Base-by-base conservation (phyloP, 140 eudicot genomes). In the Erigeron philadelphicus region DNA sequence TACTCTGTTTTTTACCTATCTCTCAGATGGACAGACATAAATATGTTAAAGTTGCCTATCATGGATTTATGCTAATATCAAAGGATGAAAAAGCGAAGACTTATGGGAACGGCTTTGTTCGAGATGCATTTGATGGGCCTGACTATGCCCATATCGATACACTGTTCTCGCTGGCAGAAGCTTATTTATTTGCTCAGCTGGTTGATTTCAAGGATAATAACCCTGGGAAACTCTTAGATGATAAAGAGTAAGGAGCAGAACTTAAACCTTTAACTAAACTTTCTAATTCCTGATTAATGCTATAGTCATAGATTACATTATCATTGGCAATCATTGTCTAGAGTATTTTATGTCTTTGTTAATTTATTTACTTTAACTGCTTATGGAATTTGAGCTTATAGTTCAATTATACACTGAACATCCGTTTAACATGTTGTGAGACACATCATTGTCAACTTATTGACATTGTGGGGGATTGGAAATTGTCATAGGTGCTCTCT, bases 21-120 rank as follows among this genome's bases (percentile, higher is more conserved):
- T 66, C 58, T 42, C 85, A 92, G 98, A 92, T 92, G 98, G 96
- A 92, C 71, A 81, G 98, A 48, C 98, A 92, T 80, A 92, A 92
- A 40, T 88, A 92, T 70, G 98, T 92, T 9, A 92, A 92, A 81
- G 93, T 92, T 50, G 98, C 96, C 47, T 88, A 86, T 47, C 98
- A 92, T 78, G 98, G 98, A 41, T 92, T 92, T 62, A 79, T 71
- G 70, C 89, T 86, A 72, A 56, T 88, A 75, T 79, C 86, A 0
- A 92, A 92, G 74, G 83, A 81, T 21, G 96, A 92, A 69, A 92
- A 88, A 75, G 96, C 81, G 75, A 80, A 87, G 17, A 80, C 95
- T 10, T 92, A 92, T 48, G 98, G 96, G 19, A 86, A 78, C 54
- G 76, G 82, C 31, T 81, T 88, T 70, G 64, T 77, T 11, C 82